phyloP scores from a whole-genome alignment of 2,329 filamentous ascomycete genomes.

The Shiraia bambusicola region DNA sequence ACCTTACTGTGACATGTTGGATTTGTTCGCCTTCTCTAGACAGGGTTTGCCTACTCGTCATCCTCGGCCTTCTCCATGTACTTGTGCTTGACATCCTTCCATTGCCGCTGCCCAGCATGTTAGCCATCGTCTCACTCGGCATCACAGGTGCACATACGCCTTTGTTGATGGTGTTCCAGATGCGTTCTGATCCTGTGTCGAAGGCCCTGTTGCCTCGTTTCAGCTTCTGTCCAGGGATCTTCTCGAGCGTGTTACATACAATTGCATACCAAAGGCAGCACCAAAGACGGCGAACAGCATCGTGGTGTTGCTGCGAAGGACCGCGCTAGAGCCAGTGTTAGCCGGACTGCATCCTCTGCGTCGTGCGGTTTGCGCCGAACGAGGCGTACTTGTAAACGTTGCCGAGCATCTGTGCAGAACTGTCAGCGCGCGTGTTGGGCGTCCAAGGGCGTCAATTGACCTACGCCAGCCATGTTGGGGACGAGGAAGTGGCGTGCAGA shows the following conservation, averaged over 20 bases:
- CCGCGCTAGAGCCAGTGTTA: slow-evolving; percentile 58
- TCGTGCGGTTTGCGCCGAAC: slow-evolving; percentile 17
- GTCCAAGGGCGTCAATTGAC: slow-evolving; percentile 35
- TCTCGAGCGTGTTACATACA: slow-evolving; percentile 62
- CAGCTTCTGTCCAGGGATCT: slow-evolving; percentile 17
- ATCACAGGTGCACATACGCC: slow-evolving; percentile 59
- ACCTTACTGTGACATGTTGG: slow-evolving; percentile 18
- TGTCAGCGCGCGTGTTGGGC: slow-evolving; percentile 26
- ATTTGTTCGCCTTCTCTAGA: slow-evolving; percentile 4
- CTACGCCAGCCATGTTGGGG: slow-evolving; percentile 62
- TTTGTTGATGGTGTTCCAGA: slow-evolving; percentile 90
- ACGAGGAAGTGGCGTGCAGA: slow-evolving; percentile 20
- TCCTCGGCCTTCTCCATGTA: slow-evolving; percentile 74
- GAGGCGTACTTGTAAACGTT: slow-evolving; percentile 56
- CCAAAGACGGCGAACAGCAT: slow-evolving; percentile 87
- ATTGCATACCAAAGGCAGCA: slow-evolving; percentile 85
- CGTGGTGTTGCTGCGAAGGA: slow-evolving; percentile 84
- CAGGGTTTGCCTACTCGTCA: slow-evolving; percentile 47
- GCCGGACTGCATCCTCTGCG: slow-evolving; percentile 19
- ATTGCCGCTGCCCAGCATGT: slow-evolving; percentile 74
- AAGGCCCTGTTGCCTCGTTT: slow-evolving; percentile 64
- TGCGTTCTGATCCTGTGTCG: slow-evolving; percentile 75
- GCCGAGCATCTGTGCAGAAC: slow-evolving; percentile 49
- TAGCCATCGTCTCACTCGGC: slow-evolving; percentile 26
- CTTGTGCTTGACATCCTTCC: slow-evolving; percentile 96